These are phyloP conservation scores for Puccinia horiana DNA, from an alignment of 1,284 basidiomycete genomes.

Conservation along the genomic window DNA sequence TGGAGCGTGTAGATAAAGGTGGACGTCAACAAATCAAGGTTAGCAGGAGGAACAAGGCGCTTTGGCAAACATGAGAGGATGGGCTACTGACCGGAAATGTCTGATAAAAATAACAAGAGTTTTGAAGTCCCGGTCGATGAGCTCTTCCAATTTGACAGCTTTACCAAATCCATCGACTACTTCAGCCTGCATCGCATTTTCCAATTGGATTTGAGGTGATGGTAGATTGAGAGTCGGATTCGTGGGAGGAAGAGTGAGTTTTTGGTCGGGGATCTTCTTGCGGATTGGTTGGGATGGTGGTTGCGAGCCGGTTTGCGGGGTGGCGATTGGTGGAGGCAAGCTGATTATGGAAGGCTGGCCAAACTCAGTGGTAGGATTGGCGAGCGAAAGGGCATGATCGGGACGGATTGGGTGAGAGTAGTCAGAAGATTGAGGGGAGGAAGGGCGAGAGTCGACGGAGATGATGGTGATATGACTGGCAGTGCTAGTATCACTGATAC, in stretches of 20 bases:
- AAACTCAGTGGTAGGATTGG: background rate
- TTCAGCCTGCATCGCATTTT: conserved; percentile 26
- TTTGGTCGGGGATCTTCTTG: background rate
- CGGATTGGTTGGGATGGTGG: background rate
- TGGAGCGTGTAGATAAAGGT: background rate
- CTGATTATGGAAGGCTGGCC: background rate
- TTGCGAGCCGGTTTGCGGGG: background rate
- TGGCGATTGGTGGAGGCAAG: background rate
- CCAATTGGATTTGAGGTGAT: background rate
- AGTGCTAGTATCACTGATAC: background rate
- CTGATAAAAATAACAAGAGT: conserved; percentile 40
- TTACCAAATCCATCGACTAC: conserved; percentile 16
- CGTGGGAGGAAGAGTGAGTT: background rate
- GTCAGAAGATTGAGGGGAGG: background rate
- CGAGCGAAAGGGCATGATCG: background rate
- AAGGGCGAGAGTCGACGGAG: background rate
- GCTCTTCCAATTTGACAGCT: conserved; percentile 21
- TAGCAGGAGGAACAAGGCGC: background rate
- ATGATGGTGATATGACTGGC: background rate
- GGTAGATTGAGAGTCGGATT: background rate
- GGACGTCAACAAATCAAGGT: background rate
- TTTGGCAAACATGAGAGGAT: background rate
- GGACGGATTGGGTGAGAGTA: background rate
- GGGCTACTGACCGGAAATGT: conserved; percentile 27
- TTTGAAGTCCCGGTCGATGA: conserved; percentile 32